phyloP scores from a whole-genome alignment of 2,329 filamentous ascomycete genomes.

The Fusarium papillatum region DNA sequence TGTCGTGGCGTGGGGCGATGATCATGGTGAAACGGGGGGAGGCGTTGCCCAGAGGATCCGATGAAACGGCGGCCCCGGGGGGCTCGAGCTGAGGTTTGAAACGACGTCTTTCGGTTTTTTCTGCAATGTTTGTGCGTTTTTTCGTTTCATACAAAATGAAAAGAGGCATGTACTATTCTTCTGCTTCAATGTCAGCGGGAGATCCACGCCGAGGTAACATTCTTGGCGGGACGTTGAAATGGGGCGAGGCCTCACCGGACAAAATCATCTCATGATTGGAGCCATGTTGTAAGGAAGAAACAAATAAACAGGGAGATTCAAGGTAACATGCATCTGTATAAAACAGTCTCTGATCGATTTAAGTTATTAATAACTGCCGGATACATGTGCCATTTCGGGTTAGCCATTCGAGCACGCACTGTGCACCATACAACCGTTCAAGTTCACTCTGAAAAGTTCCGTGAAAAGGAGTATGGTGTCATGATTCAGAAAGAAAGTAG shows the following conservation, averaged over 20 bases:
- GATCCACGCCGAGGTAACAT: slow-evolving; percentile 12
- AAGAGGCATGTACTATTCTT: not conserved
- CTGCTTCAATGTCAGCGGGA: slow-evolving; percentile 8
- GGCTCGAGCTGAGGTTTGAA: slow-evolving; percentile 16
- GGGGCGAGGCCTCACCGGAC: not conserved
- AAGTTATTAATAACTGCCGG: not conserved
- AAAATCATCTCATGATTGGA: not conserved
- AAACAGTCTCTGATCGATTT: not conserved
- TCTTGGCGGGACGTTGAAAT: slow-evolving; percentile 10
- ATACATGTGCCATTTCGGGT: not conserved
- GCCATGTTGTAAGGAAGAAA: not conserved
- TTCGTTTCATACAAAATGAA: slow-evolving; percentile 22
- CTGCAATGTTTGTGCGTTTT: not conserved
- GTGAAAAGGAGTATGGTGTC: not conserved
- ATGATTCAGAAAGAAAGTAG: not conserved
- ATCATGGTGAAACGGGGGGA: slow-evolving; percentile 32
- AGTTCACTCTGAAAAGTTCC: not conserved
- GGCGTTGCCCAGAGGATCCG: slow-evolving; percentile 1
- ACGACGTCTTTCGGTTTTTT: not conserved
- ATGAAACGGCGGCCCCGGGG: slow-evolving; percentile 26
- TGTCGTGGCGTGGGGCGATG: not conserved
- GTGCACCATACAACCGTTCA: not conserved
- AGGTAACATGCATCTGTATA: not conserved
- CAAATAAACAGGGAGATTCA: not conserved
- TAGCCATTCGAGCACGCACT: not conserved